phyloP scores from a whole-genome alignment of 805 yeast species.

The Kregervanrija delftensis region DNA sequence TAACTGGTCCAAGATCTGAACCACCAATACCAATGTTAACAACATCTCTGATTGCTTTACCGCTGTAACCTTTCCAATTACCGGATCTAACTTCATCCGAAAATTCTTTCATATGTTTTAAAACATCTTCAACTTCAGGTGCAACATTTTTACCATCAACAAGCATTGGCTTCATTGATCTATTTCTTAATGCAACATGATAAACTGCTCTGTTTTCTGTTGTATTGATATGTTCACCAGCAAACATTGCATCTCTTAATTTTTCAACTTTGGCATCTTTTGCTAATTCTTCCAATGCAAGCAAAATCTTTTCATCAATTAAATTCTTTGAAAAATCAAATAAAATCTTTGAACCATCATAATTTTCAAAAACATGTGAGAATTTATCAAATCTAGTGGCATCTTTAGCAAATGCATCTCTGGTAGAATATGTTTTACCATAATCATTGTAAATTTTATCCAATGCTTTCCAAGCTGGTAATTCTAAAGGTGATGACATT shows the following conservation, averaged over 20 bases:
- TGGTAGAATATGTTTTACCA: conserved; percentile 68
- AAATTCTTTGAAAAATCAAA: conserved; percentile 96
- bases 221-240: conserved; percentile 88
- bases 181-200: conserved; percentile 95
- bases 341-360: conserved; percentile 79
- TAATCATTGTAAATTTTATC: conserved; percentile 60
- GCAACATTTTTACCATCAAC: conserved; percentile 90
- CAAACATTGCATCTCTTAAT: conserved; percentile 86
- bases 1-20: conserved; percentile 97
- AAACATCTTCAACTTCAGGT: conserved; percentile 84
- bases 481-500: conserved; percentile 39
- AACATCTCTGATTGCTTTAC: conserved; percentile 85
- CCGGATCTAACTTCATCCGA: conserved; percentile 87
- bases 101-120: conserved; percentile 95
- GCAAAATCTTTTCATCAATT: conserved; percentile 75
- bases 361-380: conserved; percentile 74
- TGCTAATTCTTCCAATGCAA: conserved; percentile 68
- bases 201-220: conserved; percentile 97
- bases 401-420: conserved; percentile 73
- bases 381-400: conserved; percentile 67
- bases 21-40: conserved; percentile 99
- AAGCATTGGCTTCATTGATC: conserved; percentile 71
- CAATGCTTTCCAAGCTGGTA: conserved; percentile 80
- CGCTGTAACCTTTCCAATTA: conserved; percentile 94
- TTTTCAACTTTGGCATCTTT: conserved; percentile 82